Evolutionary conservation across 2,329 filamentous ascomycete species (phyloP), one percentile per base, ranked within the genome.

Genomic region (Dichotomopilus funicola): DNA sequence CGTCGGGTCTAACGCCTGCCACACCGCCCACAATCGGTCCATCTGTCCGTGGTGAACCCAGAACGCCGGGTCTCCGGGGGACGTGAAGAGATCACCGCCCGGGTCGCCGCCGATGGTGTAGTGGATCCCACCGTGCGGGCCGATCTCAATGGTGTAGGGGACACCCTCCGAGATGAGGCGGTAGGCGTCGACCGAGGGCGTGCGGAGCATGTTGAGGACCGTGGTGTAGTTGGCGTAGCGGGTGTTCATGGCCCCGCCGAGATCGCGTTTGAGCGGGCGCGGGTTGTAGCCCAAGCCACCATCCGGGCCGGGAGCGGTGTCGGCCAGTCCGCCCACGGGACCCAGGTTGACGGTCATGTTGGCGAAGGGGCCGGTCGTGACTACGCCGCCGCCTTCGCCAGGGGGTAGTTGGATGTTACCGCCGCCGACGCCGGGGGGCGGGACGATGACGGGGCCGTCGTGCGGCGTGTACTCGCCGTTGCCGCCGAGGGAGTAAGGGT

Each of bases 301-400:
- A 8, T 50, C 40, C 4, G 56, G 57, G 11, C 61, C 60, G n/a
- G 58, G 48, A 1, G 55, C 49, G 52, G 68, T 68, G 38, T 53
- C 54, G 7, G 49, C 61, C 2, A 56, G 40, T 2, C 55, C 55
- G 33, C 52, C 63, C 6, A 68, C 66, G 11, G 73, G 73, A 0
- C 73, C 73, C 1, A 76, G 64, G 53, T 72, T 74, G 52, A 76
- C 68, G 1, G 57, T 66, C 63, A 73, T 69, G 59, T 73, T 64
- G 66, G 49, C 50, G n/a, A 61, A 62, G 44, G 61, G 56, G 9
- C 59, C 61, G 0, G 68, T 71, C 11, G 65, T 70, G 2, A 84
- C 70, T 63, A 79, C 83, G 31, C 80, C 81, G 41, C 81, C 80
- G 4, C 82, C 81, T 2, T 68, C 70, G 6, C 78, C 80, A 0